Evolutionary conservation across 108 stramenopile genomes (phyloP).

Genomic region (Cyclotella sp.): DNA sequence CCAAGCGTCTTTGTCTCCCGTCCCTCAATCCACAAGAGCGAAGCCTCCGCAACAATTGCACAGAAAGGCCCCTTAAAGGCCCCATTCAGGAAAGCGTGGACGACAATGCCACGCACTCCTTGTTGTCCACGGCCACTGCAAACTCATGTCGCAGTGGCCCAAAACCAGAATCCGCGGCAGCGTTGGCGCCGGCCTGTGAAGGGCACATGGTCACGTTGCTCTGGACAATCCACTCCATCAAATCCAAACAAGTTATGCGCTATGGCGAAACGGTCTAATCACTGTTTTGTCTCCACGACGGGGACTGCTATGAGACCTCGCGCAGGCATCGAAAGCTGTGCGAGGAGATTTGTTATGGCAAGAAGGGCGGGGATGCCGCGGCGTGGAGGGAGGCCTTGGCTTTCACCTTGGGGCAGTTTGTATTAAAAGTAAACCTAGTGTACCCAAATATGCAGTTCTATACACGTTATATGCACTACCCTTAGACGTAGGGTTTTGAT

Average conservation of each 20-base stretch:
- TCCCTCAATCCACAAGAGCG: conserved; percentile 19
- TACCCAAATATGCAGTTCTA: too few species aligned
- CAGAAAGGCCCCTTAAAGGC: neutral
- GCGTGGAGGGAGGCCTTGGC: conserved; percentile 46
- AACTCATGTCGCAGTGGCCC: too few species aligned
- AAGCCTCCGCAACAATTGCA: neutral
- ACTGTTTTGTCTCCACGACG: conserved; percentile 58
- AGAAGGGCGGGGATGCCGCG: conserved; percentile 24
- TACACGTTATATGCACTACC: too few species aligned
- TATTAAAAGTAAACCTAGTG: too few species aligned
- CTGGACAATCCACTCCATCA: neutral
- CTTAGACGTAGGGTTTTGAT: too few species aligned
- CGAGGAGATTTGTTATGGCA: conserved; percentile 29
- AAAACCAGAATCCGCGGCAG: neutral
- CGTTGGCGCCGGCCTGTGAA: neutral
- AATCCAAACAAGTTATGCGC: conserved; percentile 56
- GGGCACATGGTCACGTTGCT: neutral
- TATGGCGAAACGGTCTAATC: conserved; percentile 75
- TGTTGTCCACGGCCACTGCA: neutral
- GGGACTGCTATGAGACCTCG: neutral
- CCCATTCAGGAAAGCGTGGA: neutral
- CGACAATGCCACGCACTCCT: neutral
- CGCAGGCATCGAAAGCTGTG: conserved; percentile 17
- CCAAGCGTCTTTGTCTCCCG: conserved; percentile 11
- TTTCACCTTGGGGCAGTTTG: conserved; percentile 3